These are phyloP conservation scores for Trametes cingulata DNA, from an alignment of 768 basidiomycete genomes.

Conservation along the genomic window DNA sequence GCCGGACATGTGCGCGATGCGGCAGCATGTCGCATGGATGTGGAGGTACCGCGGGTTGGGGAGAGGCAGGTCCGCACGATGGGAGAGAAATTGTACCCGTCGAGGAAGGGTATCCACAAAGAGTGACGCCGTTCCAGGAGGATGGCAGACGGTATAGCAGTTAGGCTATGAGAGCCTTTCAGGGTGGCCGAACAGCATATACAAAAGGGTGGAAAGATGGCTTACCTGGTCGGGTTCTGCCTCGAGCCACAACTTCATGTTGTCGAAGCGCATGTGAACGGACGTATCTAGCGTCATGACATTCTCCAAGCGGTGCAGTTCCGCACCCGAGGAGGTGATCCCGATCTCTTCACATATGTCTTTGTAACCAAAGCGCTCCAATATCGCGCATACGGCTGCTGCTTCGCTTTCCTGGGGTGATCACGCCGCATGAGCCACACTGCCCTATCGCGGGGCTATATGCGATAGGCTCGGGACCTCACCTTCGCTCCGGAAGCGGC, in stretches of 20 bases:
- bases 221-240: neutral
- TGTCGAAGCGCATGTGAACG: neutral
- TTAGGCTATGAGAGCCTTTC: no score
- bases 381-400: neutral
- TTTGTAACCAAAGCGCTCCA: neutral
- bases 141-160: no score
- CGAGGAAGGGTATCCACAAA: no score
- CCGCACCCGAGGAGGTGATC: neutral
- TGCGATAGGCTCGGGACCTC: neutral
- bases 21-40: neutral
- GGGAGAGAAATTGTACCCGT: no score
- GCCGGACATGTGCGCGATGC: slow-evolving; percentile 1
- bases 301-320: neutral
- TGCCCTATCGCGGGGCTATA: no score
- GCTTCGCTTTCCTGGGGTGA: neutral
- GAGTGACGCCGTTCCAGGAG: no score
- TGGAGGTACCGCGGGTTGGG: neutral
- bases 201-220: no score
- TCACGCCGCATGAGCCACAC: no score
- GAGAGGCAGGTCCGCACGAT: neutral
- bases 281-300: neutral
- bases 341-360: neutral
- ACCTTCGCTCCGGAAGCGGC: neutral
- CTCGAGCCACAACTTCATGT: neutral
- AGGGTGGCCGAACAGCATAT: no score